phyloP scores from a whole-genome alignment of 441 rosid species.

The Gossypium schwendimanii region DNA sequence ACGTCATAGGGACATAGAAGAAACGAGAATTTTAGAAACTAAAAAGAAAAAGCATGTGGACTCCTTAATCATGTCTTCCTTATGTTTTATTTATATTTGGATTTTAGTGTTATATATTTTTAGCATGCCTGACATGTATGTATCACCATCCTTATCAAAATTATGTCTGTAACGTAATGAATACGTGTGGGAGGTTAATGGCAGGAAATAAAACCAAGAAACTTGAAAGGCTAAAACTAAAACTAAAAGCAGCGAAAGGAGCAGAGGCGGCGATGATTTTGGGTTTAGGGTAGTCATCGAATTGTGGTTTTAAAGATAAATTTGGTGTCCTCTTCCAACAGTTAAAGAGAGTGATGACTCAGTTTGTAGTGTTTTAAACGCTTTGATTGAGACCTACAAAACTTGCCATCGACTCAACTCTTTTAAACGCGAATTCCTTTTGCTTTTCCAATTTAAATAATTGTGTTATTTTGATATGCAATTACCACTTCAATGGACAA shows the following conservation, averaged over 20 bases:
- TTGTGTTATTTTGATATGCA: background rate
- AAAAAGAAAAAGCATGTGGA: background rate
- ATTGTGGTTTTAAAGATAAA: background rate
- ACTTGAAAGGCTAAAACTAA: background rate
- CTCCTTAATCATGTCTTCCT: no score
- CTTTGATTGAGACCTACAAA: background rate
- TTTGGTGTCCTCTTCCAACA: background rate
- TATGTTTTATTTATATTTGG: no score
- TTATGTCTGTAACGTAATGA: no score
- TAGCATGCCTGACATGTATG: background rate
- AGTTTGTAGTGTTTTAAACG: background rate
- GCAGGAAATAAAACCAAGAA: background rate
- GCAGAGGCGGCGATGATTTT: background rate
- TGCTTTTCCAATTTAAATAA: background rate
- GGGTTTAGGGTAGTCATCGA: background rate
- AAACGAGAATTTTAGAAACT: background rate
- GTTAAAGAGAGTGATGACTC: constrained; percentile 1
- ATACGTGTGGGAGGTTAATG: background rate
- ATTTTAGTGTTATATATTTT: no score
- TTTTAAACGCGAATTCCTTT: background rate
- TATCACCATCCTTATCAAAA: no score
- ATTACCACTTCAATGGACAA: background rate
- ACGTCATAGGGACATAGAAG: background rate
- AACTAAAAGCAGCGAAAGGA: background rate
- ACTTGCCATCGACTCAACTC: background rate